Percentiles rank a stretch among this genome's conserved stretches.
Evolutionary conservation across 2,329 filamentous ascomycete genomes (phyloP).

Genomic region (Colletotrichum eremochloae): DNA sequence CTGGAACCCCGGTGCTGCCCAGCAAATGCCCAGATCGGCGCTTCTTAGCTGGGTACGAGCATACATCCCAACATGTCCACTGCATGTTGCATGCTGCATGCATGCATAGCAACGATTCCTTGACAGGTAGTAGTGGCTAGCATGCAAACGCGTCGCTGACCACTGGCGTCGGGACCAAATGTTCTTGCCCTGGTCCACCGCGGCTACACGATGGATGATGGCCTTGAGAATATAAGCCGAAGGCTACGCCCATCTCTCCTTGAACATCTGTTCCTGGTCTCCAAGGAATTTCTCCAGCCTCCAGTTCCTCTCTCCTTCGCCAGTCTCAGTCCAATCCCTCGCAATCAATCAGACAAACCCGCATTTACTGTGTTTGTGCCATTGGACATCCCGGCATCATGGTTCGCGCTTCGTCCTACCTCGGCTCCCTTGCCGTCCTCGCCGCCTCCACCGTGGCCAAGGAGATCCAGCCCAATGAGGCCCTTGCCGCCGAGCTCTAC

Average conservation of each 20-base stretch:
- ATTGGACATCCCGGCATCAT: constrained; percentile 32
- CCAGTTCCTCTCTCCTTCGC: constrained; percentile 1
- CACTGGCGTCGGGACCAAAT: neutral
- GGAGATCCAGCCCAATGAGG: constrained; percentile 39
- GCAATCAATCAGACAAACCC: neutral
- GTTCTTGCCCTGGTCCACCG: neutral
- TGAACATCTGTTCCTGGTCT: neutral
- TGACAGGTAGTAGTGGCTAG: constrained; percentile 29
- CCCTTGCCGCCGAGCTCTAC: constrained; percentile 41
- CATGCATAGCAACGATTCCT: neutral
- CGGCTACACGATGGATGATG: no score
- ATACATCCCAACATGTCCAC: constrained; percentile 15
- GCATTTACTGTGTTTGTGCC: constrained; percentile 2
- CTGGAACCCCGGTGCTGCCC: constrained; percentile 14
- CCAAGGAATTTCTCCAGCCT: constrained; percentile 21
- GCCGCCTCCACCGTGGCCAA: constrained; percentile 42
- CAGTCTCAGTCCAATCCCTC: constrained; percentile 18
- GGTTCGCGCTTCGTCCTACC: constrained; percentile 40
- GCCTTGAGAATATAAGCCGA: constrained; percentile 21
- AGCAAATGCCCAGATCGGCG: constrained; percentile 35
- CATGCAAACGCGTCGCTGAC: neutral
- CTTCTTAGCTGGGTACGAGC: neutral
- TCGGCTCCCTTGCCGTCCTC: constrained; percentile 42
- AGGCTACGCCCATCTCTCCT: neutral
- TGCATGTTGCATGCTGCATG: constrained; percentile 21